Evolutionary conservation across 1,284 basidiomycete genomes (phyloP), one percentile per base, ranked within the genome.

Genomic region (Cutaneotrichosporon curvatum): DNA sequence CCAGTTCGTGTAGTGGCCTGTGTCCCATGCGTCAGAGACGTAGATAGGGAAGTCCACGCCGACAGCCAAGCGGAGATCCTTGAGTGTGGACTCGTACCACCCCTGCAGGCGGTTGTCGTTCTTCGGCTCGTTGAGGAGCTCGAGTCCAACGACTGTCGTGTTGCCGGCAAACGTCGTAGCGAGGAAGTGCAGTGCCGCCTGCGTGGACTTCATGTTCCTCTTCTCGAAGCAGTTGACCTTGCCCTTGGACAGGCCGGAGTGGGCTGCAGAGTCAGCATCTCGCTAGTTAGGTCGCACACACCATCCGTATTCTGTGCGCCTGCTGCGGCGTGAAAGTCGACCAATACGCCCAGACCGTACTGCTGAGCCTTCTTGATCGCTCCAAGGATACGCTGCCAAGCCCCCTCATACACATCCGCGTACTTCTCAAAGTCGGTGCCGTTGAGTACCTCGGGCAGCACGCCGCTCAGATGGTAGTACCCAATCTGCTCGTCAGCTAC

Each of bases 101-200:
- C 66, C 65, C 56, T 79, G 75, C 12, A 89, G 73, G 2, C 70
- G 68, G 19, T 71, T 48, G 6, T 77, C 63, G 31, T 77, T 75
- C 28, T 80, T 79, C 2, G 88, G 88, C 65, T 92, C 88, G 66
- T 92, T 92, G 37, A 91, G 73, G 4, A 92, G 75, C 64, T 91
- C 84, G 41, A 92, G 74, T 6, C 87, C 88, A 35, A 89, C 76
- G 21, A 91, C 71, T 61, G 89, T 87, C 2, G 76, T 74, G 28
- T 78, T 75, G 1, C 70, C 62, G 12, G 73, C 71, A 32, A 73
- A 59, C 37, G 70, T 65, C 2, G 61, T 60, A 9, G 68, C 71
- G 25, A 86, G 71, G 40, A 79, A 74, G 10, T 63, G 58, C 5
- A 73, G 62, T 2, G 74, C 74, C 15, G 73, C 72, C 20, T 78